These are phyloP conservation scores for Eucalyptus guilfoylei DNA, from an alignment of 345 rosid genomes.

Conservation along the genomic window DNA sequence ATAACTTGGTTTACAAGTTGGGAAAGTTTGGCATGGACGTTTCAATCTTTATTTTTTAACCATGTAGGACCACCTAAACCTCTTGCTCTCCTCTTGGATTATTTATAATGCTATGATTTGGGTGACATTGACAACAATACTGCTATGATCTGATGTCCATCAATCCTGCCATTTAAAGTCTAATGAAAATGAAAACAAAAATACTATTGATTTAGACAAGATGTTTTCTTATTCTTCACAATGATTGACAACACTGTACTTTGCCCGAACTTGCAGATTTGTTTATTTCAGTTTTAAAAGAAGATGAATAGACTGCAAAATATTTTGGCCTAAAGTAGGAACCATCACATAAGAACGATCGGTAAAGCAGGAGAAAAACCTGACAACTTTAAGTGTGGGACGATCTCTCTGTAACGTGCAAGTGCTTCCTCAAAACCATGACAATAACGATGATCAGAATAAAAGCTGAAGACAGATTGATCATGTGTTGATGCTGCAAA, in stretches of 20 bases:
- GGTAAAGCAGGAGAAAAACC: conserved; percentile 21
- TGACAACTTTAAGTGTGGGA: conserved; percentile 62
- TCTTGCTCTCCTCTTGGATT: neutral
- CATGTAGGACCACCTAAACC: neutral
- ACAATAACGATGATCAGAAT: conserved; percentile 52
- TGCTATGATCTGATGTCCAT: neutral
- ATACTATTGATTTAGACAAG: neutral
- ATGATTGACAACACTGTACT: neutral
- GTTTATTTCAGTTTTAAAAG: neutral
- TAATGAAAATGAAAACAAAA: neutral
- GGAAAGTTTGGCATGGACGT: neutral
- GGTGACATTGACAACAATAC: neutral
- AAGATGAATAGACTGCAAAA: neutral
- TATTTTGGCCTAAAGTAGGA: neutral
- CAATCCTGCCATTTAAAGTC: neutral
- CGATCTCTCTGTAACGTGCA: conserved; percentile 66
- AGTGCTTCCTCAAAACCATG: conserved; percentile 73
- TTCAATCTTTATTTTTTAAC: neutral
- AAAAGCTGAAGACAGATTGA: conserved; percentile 68
- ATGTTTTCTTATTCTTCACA: neutral
- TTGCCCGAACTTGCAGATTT: neutral
- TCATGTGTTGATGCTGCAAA: conserved; percentile 70
- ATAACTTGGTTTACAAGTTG: neutral
- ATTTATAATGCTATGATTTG: neutral
- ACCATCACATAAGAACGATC: neutral